Evolutionary conservation across 768 basidiomycete genomes (phyloP).

Genomic region (Termitomyces sp.): DNA sequence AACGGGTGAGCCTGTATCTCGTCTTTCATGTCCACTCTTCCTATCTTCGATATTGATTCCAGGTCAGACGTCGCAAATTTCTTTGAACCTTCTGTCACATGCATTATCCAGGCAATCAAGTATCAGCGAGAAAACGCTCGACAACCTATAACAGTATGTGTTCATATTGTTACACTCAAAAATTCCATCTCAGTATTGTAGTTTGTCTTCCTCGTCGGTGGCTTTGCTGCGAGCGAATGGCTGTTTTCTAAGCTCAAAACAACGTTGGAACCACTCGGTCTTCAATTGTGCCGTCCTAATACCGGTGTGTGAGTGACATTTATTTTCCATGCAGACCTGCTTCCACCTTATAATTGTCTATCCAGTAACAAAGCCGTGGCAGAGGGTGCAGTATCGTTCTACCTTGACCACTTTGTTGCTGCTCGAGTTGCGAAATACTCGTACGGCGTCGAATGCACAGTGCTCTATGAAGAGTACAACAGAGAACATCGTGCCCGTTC

Average conservation of each 20-base stretch:
- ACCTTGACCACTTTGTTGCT: constrained; percentile 22
- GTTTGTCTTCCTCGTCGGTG: constrained; percentile 51
- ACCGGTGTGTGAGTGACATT: constrained; percentile 42
- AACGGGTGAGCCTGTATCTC: neutral
- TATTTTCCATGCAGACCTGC: neutral
- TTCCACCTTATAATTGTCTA: neutral
- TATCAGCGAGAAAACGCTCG: neutral
- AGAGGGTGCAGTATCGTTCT: constrained; percentile 26
- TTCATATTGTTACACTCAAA: neutral
- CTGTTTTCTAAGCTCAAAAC: constrained; percentile 40
- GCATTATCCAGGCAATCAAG: neutral
- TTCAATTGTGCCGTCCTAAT: constrained; percentile 47
- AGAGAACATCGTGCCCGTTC: constrained; percentile 19
- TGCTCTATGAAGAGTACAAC: constrained; percentile 10
- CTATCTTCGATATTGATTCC: neutral
- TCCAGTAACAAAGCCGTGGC: constrained; percentile 28
- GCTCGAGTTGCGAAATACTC: constrained; percentile 22
- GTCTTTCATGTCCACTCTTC: neutral
- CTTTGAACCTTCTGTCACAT: neutral
- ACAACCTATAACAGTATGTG: neutral
- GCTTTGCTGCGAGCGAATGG: constrained; percentile 56
- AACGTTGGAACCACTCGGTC: constrained; percentile 30
- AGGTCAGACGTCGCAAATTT: neutral
- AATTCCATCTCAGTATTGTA: constrained; percentile 7
- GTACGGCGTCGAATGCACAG: constrained; percentile 17